Evolutionary conservation across 352 stramenopile genomes (phyloP).

Genomic region (Phytopythium litorale): DNA sequence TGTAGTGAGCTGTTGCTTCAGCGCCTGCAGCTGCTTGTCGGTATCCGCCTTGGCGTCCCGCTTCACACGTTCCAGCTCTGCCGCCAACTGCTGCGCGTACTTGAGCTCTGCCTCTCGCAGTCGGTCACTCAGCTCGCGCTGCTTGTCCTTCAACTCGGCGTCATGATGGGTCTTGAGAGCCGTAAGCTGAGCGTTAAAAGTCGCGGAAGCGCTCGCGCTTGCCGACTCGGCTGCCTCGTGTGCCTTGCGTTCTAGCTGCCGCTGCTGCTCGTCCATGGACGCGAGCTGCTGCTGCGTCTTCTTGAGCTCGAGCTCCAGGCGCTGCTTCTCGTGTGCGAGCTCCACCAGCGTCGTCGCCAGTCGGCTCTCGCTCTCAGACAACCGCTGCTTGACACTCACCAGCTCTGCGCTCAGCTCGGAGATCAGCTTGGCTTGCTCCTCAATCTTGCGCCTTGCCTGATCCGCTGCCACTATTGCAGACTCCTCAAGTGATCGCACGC

Average conservation of each 20-base stretch:
- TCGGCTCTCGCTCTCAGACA: neutral
- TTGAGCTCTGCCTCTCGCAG: neutral
- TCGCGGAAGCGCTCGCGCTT: slow-evolving; percentile 3
- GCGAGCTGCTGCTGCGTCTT: slow-evolving; percentile 19
- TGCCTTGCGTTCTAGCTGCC: slow-evolving; percentile 15
- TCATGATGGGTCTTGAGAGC: neutral
- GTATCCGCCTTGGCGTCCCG: neutral
- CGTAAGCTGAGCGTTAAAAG: neutral
- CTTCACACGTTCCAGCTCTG: neutral
- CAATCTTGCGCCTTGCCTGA: slow-evolving; percentile 11
- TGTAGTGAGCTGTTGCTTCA: neutral
- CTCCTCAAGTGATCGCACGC: slow-evolving; percentile 18
- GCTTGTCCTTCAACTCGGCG: neutral
- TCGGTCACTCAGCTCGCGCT: neutral
- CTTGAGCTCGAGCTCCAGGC: slow-evolving; percentile 3
- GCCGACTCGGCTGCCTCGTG: slow-evolving; percentile 16
- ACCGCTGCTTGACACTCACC: neutral
- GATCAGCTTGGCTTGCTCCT: slow-evolving; percentile 10
- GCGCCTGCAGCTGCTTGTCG: slow-evolving; percentile 1
- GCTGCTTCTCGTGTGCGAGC: neutral
- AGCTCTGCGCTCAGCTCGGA: neutral
- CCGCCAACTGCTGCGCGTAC: neutral
- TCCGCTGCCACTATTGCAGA: slow-evolving; percentile 13
- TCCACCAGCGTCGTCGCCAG: neutral
- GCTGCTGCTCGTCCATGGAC: slow-evolving; percentile 10